Evolutionary conservation across 2,329 filamentous ascomycete genomes (phyloP).

Genomic region (Exophiala sideris): DNA sequence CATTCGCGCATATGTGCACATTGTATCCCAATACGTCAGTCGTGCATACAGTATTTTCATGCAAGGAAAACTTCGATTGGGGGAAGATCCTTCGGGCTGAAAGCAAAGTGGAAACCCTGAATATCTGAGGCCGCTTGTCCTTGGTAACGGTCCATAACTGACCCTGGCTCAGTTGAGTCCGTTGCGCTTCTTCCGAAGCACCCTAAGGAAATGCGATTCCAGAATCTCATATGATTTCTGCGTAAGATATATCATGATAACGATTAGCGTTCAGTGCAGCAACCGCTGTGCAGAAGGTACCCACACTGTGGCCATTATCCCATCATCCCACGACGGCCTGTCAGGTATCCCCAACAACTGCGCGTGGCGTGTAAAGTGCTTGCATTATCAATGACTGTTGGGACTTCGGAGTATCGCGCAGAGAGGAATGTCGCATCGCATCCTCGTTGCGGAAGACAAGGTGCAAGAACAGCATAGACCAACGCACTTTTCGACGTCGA

Average conservation of each 20-base stretch:
- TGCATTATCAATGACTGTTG: constrained; percentile 4
- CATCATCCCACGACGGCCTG: background rate
- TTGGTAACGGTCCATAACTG: background rate
- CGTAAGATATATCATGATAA: constrained; percentile 17
- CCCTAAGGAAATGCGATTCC: background rate
- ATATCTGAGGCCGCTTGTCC: background rate
- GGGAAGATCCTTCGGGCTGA: background rate
- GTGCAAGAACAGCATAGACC: background rate
- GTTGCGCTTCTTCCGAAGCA: constrained; percentile 2
- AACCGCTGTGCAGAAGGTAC: constrained; percentile 1
- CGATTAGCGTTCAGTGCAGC: background rate
- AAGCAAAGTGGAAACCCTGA: too few species aligned
- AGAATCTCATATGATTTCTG: background rate
- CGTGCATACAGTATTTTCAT: background rate
- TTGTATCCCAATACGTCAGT: constrained; percentile 21
- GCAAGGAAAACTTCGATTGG: constrained; percentile 2
- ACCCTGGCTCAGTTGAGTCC: background rate
- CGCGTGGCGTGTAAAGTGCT: constrained; percentile 7
- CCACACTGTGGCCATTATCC: background rate
- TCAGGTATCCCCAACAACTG: constrained; percentile 7
- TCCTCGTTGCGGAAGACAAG: background rate
- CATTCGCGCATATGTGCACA: constrained; percentile 16
- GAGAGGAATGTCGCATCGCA: background rate
- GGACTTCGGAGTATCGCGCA: too few species aligned
- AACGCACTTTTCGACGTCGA: background rate